phyloP scores from a whole-genome alignment of 1,284 basidiomycete species.

The Grifola frondosa region DNA sequence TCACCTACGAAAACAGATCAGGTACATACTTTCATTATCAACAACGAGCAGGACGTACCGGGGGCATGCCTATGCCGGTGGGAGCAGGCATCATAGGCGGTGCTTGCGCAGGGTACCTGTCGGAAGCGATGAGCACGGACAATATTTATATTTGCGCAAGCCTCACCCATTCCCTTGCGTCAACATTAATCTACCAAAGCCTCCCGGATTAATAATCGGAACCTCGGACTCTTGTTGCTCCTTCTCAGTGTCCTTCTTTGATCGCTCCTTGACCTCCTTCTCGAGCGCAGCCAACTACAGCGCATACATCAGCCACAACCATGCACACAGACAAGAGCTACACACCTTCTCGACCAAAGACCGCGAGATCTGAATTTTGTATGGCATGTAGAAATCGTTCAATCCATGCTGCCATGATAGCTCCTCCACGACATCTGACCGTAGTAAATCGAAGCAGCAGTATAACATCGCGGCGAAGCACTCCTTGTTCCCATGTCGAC shows the following conservation, averaged over 20 bases:
- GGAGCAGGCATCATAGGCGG: slow-evolving; percentile 38
- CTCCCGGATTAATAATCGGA: slow-evolving; percentile 80
- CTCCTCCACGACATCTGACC: slow-evolving; percentile 92
- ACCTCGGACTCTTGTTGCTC: slow-evolving; percentile 81
- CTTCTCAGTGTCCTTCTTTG: slow-evolving; percentile 82
- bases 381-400: slow-evolving; percentile 96
- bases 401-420: slow-evolving; percentile 94
- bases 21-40: not conserved
- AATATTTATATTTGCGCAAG: not conserved
- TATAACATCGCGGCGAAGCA: slow-evolving; percentile 92
- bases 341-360: slow-evolving; percentile 67
- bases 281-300: slow-evolving; percentile 70
- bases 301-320: slow-evolving; percentile 13
- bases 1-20: slow-evolving; percentile 23
- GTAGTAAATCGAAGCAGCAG: slow-evolving; percentile 90
- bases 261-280: slow-evolving; percentile 80
- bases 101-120: slow-evolving; percentile 41
- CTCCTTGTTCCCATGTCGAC: slow-evolving; percentile 97
- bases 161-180: slow-evolving; percentile 67
- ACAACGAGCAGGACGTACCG: slow-evolving; percentile 34
- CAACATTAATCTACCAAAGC: slow-evolving; percentile 60
- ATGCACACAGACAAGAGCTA: slow-evolving; percentile 8
- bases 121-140: not conserved
- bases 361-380: slow-evolving; percentile 84
- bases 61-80: slow-evolving; percentile 38